Evolutionary conservation across 345 rosid species (phyloP).

Genomic region (Triadica sebifera): DNA sequence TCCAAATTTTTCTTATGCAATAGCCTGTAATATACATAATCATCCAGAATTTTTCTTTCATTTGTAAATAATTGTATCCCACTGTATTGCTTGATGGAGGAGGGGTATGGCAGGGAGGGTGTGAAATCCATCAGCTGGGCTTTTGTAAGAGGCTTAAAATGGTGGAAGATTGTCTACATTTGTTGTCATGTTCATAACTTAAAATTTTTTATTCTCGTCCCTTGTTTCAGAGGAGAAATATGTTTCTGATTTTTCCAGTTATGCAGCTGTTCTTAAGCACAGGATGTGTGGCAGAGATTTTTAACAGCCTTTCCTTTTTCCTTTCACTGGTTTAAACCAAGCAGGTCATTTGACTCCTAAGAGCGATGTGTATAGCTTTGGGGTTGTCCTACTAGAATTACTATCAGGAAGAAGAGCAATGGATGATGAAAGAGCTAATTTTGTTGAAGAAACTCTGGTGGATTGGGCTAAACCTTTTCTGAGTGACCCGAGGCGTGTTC

Average conservation of each 20-base stretch:
- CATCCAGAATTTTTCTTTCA: no score
- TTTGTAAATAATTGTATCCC: no score
- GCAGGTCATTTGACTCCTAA: constrained; percentile 89
- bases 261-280: neutral
- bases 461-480: constrained; percentile 86
- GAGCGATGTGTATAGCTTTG: constrained; percentile 88
- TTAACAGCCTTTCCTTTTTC: neutral
- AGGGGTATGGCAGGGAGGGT: no score
- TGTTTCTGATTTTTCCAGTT: neutral
- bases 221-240: neutral
- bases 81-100: no score
- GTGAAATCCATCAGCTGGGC: no score
- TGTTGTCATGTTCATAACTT: no score
- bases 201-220: no score
- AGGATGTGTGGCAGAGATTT: neutral
- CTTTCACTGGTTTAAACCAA: constrained; percentile 4
- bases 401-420: constrained; percentile 65
- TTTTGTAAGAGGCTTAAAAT: no score
- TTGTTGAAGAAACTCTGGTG: constrained; percentile 59
- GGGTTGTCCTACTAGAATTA: constrained; percentile 75
- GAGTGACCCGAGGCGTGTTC: constrained; percentile 51
- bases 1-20: no score
- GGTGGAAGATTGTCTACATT: no score
- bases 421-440: constrained; percentile 49
- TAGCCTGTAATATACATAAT: no score